Base-by-base conservation (phyloP, 805 yeast genomes). In the Kuraishia molischiana region DNA sequence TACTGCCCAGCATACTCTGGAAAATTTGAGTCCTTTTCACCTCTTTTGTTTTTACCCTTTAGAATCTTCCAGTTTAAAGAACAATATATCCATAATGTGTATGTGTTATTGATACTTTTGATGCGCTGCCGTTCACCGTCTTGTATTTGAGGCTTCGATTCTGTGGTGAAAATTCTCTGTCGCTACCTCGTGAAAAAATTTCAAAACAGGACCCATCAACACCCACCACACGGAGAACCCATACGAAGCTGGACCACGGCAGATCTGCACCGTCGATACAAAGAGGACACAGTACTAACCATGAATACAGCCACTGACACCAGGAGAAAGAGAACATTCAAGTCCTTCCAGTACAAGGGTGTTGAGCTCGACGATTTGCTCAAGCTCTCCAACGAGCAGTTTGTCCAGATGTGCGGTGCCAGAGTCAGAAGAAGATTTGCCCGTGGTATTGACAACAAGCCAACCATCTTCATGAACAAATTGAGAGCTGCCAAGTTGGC, bases 371-470 rank as follows among this genome's bases (percentile, higher is more conserved):
- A 81, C 63, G 86, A 90, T 66, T 79, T 92, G 65, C 76, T 90
- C 66, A 92, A 84, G 70, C 74, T 90, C 79, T 74, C 85, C 69
- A 85, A 87, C 60, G 97, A 90, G 76, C 97, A 92, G 63, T 92
- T 92, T 74, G 81, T 90, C 70, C 84, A 90, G 70, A 77, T 92
- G 66, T 86, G 95, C 64, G 86, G 83, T 64, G 94, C 99, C 63
- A 86, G 99, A 78, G 96, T 90, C 66, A 90, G 97, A 83, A 85
- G 99, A 85, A 89, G 95, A 83, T 86, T 90, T 75, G 84, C 87
- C 69, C 84, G 95, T 77, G 97, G 97, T 76, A 77, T 90, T 62
- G 89, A 84, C 66, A 68, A 84, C 68, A 86, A 85, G 77, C 94
- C 95, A 72, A 79, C 79, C 80, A 90, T 92, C 69, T 79, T 92